Percentiles rank a stretch among this genome's conserved stretches.
These are phyloP conservation scores for Royoungia palumana DNA, from an alignment of 768 basidiomycete genomes.

Conservation along the genomic window DNA sequence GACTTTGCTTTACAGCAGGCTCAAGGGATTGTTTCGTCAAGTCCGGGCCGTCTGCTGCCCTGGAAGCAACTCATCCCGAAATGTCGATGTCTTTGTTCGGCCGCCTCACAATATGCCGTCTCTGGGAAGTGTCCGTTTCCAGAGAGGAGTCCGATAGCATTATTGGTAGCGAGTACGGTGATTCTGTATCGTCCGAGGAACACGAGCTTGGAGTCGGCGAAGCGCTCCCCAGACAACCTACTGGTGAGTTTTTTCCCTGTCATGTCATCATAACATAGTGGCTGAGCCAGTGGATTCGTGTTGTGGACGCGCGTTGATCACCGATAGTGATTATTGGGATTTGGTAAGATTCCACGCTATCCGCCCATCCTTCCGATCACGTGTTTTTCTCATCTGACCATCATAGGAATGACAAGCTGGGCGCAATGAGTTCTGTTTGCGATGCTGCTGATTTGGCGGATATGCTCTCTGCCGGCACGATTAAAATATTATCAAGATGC, in stretches of 20 bases:
- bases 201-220: constrained; percentile 41
- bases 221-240: constrained; percentile 23
- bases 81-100: neutral
- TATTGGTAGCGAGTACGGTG: constrained; percentile 39
- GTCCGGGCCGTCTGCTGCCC: constrained; percentile 23
- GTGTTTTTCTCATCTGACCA: constrained; percentile 2
- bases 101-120: constrained; percentile 31
- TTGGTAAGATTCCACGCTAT: constrained; percentile 36
- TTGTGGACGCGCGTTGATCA: neutral
- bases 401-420: constrained; percentile 43
- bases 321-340: constrained; percentile 39
- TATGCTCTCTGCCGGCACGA: neutral
- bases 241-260: constrained; percentile 33
- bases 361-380: neutral
- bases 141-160: constrained; percentile 41
- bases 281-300: neutral
- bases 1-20: constrained; percentile 21
- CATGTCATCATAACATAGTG: neutral
- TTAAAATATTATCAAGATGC: constrained; percentile 11
- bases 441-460: constrained; percentile 1
- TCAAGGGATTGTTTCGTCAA: constrained; percentile 24
- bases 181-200: constrained; percentile 33
- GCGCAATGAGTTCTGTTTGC: neutral
- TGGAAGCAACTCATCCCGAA: constrained; percentile 23
- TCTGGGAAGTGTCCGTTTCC: constrained; percentile 44